Conservation (phyloP, 441 rosid species). For the Syzygium malaccense region DNA sequence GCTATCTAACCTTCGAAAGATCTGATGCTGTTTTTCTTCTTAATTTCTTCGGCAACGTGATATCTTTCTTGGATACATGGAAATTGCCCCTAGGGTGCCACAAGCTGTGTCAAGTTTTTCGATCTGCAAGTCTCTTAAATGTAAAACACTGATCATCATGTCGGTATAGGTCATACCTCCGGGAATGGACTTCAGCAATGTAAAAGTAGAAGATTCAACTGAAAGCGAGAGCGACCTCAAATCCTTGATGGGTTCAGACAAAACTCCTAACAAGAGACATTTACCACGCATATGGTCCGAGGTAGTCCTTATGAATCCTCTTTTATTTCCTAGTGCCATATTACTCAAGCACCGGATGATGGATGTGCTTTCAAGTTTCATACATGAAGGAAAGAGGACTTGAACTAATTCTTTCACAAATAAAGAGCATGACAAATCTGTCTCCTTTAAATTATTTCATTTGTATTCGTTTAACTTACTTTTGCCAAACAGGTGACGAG, state of each 20-base stretch:
- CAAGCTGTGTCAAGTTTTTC: neutral
- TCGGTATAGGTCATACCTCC: constrained; percentile 67
- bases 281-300: constrained; percentile 90
- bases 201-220: constrained; percentile 43
- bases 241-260: constrained; percentile 59
- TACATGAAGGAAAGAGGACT: neutral
- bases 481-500: constrained; percentile 59
- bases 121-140: neutral
- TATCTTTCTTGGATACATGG: neutral
- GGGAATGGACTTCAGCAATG: constrained; percentile 75
- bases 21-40: neutral
- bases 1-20: neutral
- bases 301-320: constrained; percentile 24
- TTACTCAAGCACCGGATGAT: neutral
- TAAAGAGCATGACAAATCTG: neutral
- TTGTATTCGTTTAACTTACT: neutral
- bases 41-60: neutral
- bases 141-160: neutral
- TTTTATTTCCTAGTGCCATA: neutral
- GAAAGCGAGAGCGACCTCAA: constrained; percentile 59
- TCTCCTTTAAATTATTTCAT: neutral
- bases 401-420: neutral
- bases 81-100: neutral
- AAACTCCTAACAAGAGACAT: constrained; percentile 54
- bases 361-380: neutral